Percentiles rank a stretch among this genome's conserved stretches.
phyloP scores from a whole-genome alignment of 208 protist species.

The Jaenimonas drosophilae region DNA sequence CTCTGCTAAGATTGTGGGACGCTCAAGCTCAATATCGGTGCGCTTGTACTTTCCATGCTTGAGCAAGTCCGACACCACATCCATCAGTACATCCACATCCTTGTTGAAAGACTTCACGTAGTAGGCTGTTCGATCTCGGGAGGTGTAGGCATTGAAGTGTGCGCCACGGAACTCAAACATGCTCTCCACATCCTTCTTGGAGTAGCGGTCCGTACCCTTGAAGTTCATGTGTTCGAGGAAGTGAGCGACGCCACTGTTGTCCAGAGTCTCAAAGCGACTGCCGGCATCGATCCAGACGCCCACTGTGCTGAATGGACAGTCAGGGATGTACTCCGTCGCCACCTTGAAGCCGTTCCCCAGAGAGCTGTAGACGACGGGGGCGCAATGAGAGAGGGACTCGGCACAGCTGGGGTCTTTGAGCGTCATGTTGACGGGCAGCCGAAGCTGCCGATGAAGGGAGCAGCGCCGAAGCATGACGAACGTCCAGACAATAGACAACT shows the following conservation, averaged over 20 bases:
- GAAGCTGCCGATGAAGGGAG: too few relatives aligned
- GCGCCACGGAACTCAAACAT: constrained; percentile 96
- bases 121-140: constrained; percentile 96
- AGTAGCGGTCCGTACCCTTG: constrained; percentile 93
- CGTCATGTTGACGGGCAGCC: constrained; percentile 47
- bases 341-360: constrained; percentile 96
- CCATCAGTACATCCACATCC: constrained; percentile 90
- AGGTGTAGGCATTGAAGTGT: constrained; percentile 98
- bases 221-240: constrained; percentile 99
- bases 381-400: constrained; percentile 40
- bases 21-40: constrained; percentile 90
- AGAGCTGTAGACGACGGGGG: constrained; percentile 84
- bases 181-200: constrained; percentile 87
- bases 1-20: constrained; percentile 93
- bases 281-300: constrained; percentile 98
- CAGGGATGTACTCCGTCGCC: constrained; percentile 90
- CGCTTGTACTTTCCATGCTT: constrained; percentile 85
- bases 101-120: constrained; percentile 94
- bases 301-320: constrained; percentile 91
- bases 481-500: too few relatives aligned
- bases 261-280: constrained; percentile 93
- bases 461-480: too few relatives aligned
- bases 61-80: constrained; percentile 96
- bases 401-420: constrained; percentile 34
- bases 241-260: constrained; percentile 97